These are phyloP conservation scores for Xylaria castorea DNA, from an alignment of 495 filamentous ascomycete genomes.

Conservation along the genomic window DNA sequence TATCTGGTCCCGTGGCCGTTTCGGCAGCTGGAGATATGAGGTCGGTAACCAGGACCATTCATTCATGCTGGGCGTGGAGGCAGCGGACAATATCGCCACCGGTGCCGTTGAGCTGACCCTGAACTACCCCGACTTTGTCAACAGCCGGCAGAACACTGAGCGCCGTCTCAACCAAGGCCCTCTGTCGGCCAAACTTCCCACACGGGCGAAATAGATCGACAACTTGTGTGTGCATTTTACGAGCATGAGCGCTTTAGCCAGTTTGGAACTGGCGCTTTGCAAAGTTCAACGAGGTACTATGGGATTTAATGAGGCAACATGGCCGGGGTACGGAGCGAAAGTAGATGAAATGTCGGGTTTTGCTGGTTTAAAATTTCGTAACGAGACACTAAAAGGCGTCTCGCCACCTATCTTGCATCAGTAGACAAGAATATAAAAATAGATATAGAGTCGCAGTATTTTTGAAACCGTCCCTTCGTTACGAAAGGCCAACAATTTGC, in stretches of 20 bases:
- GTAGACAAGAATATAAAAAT: slow-evolving; percentile 28
- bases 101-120: slow-evolving; percentile 94
- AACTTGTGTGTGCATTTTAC: slow-evolving; percentile 12
- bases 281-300: slow-evolving; percentile 9
- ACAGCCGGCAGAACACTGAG: slow-evolving; percentile 86
- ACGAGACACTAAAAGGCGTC: slow-evolving; percentile 18
- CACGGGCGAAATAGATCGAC: slow-evolving; percentile 38
- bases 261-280: slow-evolving; percentile 8
- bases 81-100: slow-evolving; percentile 93
- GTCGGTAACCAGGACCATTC: slow-evolving; percentile 95
- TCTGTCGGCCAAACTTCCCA: slow-evolving; percentile 41
- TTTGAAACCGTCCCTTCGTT: background rate
- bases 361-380: slow-evolving; percentile 24
- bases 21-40: slow-evolving; percentile 98
- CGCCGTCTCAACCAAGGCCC: slow-evolving; percentile 79
- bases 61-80: slow-evolving; percentile 98
- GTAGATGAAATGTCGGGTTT: slow-evolving; percentile 21
- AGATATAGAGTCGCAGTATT: slow-evolving; percentile 28
- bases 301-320: slow-evolving; percentile 23
- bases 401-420: slow-evolving; percentile 18
- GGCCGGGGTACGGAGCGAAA: slow-evolving; percentile 9
- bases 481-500: background rate
- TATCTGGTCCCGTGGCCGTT: slow-evolving; percentile 95
- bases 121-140: slow-evolving; percentile 99
- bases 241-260: slow-evolving; percentile 15